Base-by-base conservation (phyloP, 2,329 filamentous ascomycete species). In the Neopestalotiopsis sp. region DNA sequence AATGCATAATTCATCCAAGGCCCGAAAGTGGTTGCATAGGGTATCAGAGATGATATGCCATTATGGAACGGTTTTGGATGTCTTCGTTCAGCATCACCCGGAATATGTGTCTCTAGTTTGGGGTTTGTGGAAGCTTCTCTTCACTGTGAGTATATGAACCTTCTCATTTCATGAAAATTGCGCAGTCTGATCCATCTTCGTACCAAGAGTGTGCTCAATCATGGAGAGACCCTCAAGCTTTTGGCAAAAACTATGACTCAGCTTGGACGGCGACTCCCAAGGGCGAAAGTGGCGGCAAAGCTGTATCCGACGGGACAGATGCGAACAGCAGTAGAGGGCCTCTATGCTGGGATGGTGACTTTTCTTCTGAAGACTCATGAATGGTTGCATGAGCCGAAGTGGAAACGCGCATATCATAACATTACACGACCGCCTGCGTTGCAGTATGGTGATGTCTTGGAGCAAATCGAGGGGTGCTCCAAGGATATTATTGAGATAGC, bases 31-130 rank as follows among this genome's bases (percentile, higher is more conserved):
- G 57, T 20, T 30, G 9, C 24, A 59, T 13, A 59, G 13, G 30
- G 30, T 10, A 5, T 32, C 57, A 1, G 57, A 28, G 24, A 2
- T 59, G 24, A 13, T 59, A 13, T 59, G 24, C 14, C 57, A 59
- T 30, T 32, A 59, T 17, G 57, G 57, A 5, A 32, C 57, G 9
- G n/a, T 69, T 5, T 32, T 69, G 5, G 67, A 69, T 17, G 59
- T 63, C 13, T n/a, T 69, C 9, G 53, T 42, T 10, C 67, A 69
- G 32, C 67, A 69, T 3, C 65, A 69, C 63, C 67, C 67, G 5
- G 67, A 69, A 24, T 69, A 66, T 40, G 59, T 61, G 0, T 66
- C 67, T 4, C 6, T 69, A 3, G 67, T 57, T 20, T 69, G 67
- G 67, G 67, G 67, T 2, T 53, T 63, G 28, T 57, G 66, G 38